Evolutionary conservation across 495 filamentous ascomycete genomes (phyloP).

Genomic region (Extremus antarcticus): DNA sequence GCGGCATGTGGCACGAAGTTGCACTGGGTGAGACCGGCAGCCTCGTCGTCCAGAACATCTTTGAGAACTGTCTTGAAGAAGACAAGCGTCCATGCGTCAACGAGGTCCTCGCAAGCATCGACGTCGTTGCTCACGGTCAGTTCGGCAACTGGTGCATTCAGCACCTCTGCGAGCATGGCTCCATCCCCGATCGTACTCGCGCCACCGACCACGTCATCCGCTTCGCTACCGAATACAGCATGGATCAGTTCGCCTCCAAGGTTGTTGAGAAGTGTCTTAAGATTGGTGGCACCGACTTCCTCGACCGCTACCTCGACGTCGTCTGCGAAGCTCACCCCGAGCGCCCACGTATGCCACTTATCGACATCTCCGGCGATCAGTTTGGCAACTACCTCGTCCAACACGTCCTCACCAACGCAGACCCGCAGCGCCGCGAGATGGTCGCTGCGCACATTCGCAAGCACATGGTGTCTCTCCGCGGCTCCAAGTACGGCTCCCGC

Average conservation of each 20-base stretch:
- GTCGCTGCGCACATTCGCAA: conserved; percentile 90
- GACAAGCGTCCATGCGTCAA: conserved; percentile 98
- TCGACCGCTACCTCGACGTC: conserved; percentile 83
- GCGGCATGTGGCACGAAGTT: conserved; percentile 98
- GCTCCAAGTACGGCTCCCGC: conserved; percentile 95
- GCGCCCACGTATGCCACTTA: conserved; percentile 89
- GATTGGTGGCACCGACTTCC: conserved; percentile 83
- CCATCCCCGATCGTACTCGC: conserved; percentile 78
- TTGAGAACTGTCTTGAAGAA: conserved; percentile 96
- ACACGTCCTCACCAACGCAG: conserved; percentile 83
- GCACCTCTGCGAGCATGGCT: conserved; percentile 96
- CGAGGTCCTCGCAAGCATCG: conserved; percentile 86
- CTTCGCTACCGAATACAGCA: conserved; percentile 90
- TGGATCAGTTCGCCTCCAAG: conserved; percentile 98
- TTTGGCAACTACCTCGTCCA: conserved; percentile 98
- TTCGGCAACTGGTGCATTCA: conserved; percentile 99
- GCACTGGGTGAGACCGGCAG: conserved; percentile 94
- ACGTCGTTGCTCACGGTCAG: conserved; percentile 93
- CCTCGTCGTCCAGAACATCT: conserved; percentile 97
- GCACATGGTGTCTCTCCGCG: conserved; percentile 97
- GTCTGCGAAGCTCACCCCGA: conserved; percentile 85
- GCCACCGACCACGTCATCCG: conserved; percentile 91
- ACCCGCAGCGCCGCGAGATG: conserved; percentile 77
- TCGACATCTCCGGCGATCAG: conserved; percentile 97
- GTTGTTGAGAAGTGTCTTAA: conserved; percentile 99